Base-by-base conservation (phyloP, 805 yeast species). In the Deakozyma indianensis region DNA sequence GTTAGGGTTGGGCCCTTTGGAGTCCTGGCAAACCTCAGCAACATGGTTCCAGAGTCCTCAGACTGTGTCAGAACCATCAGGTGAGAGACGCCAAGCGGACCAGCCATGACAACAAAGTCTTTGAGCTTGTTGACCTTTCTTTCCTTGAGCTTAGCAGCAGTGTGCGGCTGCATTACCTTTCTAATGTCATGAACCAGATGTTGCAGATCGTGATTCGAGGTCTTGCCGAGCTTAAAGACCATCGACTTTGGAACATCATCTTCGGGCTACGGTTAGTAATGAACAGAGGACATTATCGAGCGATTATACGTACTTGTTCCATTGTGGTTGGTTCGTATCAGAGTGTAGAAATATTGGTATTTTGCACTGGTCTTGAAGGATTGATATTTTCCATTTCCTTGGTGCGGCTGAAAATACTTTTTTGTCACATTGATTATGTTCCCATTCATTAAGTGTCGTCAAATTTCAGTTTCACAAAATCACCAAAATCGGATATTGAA, bases 21-120 rank as follows among this genome's bases (percentile, higher is more conserved):
- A 69, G 88, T 77, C 57, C 84, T 77, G 1, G 90, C 87, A 41
- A 92, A 64, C 56, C 96, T 75, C 51, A 92, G 68, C 43, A 90
- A 81, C 3, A 92, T 80, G 46, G 78, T 79, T 4, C 96, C 96
- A 2, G 54, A 44, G n/a, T 49, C 46, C 53, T 78, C 81, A 32
- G 83, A 74, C 60, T 87, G 95, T 50, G 86, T 80, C 68, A 92
- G 88, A 20, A 90, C 69, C 65, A 92, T 77, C 57, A 92, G 64
- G 64, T 90, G 95, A 4, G 90, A 73, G 21, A 92, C 95, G 23
- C 95, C 95, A 41, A 92, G 69, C 14, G 97, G 97, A 3, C 97
- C 97, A 32, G 96, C 84, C 96, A 92, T 88, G n/a, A 86, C 95
- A n/a, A 88, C 75, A 55, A 83, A 92, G 65, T 90, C 98, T 61